Conservation (phyloP, 345 rosid species). For the Cochlearia excelsa region DNA sequence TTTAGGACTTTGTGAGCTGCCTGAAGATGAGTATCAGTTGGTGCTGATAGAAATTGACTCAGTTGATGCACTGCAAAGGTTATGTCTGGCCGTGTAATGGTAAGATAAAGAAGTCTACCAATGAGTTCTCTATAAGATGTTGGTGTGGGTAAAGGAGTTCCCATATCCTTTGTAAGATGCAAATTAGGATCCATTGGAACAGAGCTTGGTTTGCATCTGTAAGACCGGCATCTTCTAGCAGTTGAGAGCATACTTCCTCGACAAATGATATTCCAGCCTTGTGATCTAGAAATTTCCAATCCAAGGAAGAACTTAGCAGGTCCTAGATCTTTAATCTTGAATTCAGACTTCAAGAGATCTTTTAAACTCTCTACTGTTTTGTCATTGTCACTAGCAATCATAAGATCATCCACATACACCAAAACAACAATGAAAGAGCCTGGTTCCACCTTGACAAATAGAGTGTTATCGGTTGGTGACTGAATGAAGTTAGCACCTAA, state of each 20-base stretch:
- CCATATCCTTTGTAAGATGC: not conserved
- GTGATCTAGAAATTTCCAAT: not conserved
- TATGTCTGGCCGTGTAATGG: too few relatives aligned
- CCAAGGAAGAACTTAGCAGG: not conserved
- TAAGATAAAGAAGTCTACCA: too few relatives aligned
- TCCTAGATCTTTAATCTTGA: not conserved
- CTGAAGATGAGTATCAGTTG: too few relatives aligned
- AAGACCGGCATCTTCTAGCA: not conserved
- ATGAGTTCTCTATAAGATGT: not conserved
- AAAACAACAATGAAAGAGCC: not conserved
- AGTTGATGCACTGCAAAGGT: too few relatives aligned
- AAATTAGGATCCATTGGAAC: not conserved
- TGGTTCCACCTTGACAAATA: not conserved
- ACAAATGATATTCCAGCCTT: not conserved
- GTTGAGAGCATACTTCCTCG: not conserved
- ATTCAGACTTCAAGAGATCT: not conserved
- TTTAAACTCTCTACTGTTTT: too few relatives aligned
- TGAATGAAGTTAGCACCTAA: not conserved
- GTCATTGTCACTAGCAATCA: not conserved
- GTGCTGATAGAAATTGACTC: too few relatives aligned
- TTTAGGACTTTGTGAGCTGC: too few relatives aligned
- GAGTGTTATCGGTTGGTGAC: not conserved
- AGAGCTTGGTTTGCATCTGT: not conserved
- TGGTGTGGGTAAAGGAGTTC: not conserved
- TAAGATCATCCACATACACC: not conserved